phyloP scores from a whole-genome alignment of 192 early-diverging fungal genomes.

The Entomortierella chlamydospora region DNA sequence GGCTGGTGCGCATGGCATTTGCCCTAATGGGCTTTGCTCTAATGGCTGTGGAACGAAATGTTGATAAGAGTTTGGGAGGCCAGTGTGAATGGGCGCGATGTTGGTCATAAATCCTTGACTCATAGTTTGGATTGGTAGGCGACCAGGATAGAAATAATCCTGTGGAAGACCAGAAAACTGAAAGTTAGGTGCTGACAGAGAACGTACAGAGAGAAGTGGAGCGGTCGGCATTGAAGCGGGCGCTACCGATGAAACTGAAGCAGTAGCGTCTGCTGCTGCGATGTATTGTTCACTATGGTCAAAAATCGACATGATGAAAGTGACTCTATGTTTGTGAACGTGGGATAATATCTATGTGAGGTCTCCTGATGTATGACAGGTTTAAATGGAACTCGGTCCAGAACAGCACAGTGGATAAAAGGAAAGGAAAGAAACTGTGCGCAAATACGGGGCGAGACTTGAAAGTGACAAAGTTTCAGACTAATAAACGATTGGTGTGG shows the following conservation, averaged over 20 bases:
- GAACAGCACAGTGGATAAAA: no score
- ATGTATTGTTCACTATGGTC: conserved; percentile 21
- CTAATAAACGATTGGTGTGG: neutral
- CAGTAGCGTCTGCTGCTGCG: conserved; percentile 6
- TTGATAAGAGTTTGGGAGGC: conserved; percentile 1
- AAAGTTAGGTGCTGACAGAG: conserved; percentile 36
- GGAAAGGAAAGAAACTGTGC: no score
- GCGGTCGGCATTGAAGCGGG: no score
- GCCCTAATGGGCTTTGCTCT: conserved; percentile 11
- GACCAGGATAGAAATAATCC: conserved; percentile 5
- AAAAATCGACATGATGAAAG: conserved; percentile 11
- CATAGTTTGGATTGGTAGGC: neutral
- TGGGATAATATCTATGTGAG: no score
- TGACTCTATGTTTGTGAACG: no score
- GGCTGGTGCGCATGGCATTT: neutral
- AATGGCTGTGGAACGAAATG: conserved; percentile 13
- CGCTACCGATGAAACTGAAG: neutral
- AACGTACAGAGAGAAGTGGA: conserved; percentile 17
- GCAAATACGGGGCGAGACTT: no score
- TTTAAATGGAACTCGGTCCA: no score
- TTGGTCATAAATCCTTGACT: conserved; percentile 2
- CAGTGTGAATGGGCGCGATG: neutral
- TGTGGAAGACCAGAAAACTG: conserved; percentile 6
- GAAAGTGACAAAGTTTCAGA: neutral
- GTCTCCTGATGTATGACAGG: no score